Evolutionary conservation across 106 monocot genomes (phyloP).

Genomic region (Xerophyta viscosa): DNA sequence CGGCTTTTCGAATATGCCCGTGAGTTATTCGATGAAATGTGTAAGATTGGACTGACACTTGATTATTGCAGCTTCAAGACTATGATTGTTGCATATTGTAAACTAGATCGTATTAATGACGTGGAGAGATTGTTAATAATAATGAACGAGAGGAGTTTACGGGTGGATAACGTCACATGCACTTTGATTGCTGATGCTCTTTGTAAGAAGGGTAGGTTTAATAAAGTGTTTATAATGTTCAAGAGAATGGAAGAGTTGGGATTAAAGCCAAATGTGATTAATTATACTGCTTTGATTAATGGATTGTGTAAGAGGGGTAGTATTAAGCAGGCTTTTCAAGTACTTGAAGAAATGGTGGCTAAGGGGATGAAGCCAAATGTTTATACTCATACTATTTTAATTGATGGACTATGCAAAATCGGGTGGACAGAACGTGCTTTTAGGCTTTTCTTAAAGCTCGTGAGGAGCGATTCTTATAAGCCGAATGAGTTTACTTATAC

Average conservation of each 20-base stretch:
- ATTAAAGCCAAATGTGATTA: slow-evolving; percentile 70
- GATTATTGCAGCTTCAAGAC: slow-evolving; percentile 51
- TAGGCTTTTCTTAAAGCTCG: slow-evolving; percentile 87
- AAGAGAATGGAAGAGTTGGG: slow-evolving; percentile 52
- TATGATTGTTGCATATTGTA: slow-evolving; percentile 46
- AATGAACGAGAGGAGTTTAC: slow-evolving; percentile 42
- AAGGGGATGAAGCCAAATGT: slow-evolving; percentile 84
- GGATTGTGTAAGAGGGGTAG: slow-evolving; percentile 75
- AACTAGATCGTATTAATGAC: slow-evolving; percentile 25
- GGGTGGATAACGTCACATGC: slow-evolving; percentile 64
- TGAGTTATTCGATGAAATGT: slow-evolving; percentile 74
- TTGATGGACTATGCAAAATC: slow-evolving; percentile 88
- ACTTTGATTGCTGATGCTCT: slow-evolving; percentile 56
- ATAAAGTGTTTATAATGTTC: slow-evolving; percentile 40
- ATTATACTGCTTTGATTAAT: slow-evolving; percentile 83
- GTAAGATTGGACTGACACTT: slow-evolving; percentile 24
- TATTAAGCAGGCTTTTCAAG: slow-evolving; percentile 89
- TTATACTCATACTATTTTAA: slow-evolving; percentile 77
- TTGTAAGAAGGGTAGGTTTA: slow-evolving; percentile 44
- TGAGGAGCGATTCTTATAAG: slow-evolving; percentile 75
- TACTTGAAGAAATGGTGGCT: slow-evolving; percentile 77
- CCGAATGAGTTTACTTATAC: slow-evolving; percentile 88
- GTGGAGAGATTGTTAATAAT: slow-evolving; percentile 42
- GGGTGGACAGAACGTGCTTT: slow-evolving; percentile 97
- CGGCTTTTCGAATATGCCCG: slow-evolving; percentile 30